These are phyloP conservation scores for Xylaria curta DNA, from an alignment of 495 filamentous ascomycete species.

Conservation along the genomic window DNA sequence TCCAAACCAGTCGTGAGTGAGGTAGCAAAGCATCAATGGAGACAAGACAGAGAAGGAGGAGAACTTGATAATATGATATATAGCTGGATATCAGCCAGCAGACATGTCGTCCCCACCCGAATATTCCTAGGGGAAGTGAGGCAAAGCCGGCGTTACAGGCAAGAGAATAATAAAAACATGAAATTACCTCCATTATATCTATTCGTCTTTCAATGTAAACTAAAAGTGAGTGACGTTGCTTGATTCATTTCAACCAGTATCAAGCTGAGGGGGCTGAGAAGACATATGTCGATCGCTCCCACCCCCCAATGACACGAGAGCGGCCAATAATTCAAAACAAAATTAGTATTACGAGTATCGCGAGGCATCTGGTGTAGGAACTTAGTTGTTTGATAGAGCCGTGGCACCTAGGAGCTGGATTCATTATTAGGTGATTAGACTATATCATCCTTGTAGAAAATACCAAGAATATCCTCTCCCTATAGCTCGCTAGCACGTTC, in stretches of 20 bases:
- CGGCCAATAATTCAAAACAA: too few species aligned
- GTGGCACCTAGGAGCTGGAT: too few species aligned
- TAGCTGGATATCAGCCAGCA: background rate
- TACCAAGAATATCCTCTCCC: background rate
- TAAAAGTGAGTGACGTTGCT: background rate
- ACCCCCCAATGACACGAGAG: too few species aligned
- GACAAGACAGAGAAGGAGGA: background rate
- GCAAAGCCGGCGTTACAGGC: background rate
- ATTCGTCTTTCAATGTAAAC: background rate
- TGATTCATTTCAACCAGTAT: background rate
- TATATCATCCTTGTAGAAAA: background rate
- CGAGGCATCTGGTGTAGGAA: too few species aligned
- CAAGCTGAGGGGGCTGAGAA: too few species aligned
- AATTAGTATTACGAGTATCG: too few species aligned
- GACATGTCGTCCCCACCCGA: background rate
- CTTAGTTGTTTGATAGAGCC: too few species aligned
- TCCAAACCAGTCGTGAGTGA: background rate
- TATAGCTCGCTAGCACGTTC: background rate
- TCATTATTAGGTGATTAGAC: too few species aligned
- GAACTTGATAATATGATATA: background rate
- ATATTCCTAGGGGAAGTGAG: background rate
- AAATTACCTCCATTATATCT: background rate
- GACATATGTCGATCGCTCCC: too few species aligned
- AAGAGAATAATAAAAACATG: slow-evolving; percentile 3
- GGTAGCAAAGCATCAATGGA: background rate